Conservation (phyloP, 1,284 basidiomycete species). For the Austroboletus rostrupii region DNA sequence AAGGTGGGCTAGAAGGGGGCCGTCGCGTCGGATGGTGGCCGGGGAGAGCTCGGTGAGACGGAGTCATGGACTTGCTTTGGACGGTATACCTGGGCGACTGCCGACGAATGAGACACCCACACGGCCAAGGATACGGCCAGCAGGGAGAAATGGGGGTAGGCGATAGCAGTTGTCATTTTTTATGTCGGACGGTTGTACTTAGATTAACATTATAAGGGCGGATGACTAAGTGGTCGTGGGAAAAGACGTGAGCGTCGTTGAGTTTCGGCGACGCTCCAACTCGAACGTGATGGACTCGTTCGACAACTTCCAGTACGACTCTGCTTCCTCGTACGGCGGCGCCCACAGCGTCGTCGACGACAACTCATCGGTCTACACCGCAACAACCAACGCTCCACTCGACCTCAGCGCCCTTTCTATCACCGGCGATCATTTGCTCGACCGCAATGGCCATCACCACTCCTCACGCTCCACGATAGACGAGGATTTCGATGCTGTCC, state of each 20-base stretch:
- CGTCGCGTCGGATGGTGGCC: constrained; percentile 20
- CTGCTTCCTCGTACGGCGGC: constrained; percentile 73
- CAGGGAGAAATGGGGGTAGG: constrained; percentile 22
- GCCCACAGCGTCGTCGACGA: constrained; percentile 75
- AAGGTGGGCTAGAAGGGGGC: constrained; percentile 31
- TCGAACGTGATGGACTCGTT: constrained; percentile 69
- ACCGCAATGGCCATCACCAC: constrained; percentile 37
- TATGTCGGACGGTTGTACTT: constrained; percentile 15
- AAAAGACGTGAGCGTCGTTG: constrained; percentile 29
- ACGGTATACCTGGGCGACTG: constrained; percentile 30
- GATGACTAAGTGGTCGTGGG: constrained; percentile 19
- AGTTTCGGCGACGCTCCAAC: constrained; percentile 11
- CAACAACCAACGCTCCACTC: constrained; percentile 58
- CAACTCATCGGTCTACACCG: constrained; percentile 80
- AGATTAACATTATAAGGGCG: not conserved
- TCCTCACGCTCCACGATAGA: constrained; percentile 49
- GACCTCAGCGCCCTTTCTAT: constrained; percentile 68
- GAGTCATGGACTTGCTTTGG: constrained; percentile 18
- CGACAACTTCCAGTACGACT: constrained; percentile 83
- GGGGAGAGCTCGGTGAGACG: constrained; percentile 23
- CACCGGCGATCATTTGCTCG: constrained; percentile 47
- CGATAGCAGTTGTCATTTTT: constrained; percentile 18
- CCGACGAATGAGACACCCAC: constrained; percentile 60
- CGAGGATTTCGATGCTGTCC: constrained; percentile 81
- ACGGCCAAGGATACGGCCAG: constrained; percentile 45